A percentile compares a stretch with the other conserved stretches of the same genome.
phyloP scores from a whole-genome alignment of 192 early-diverging fungal species.

The Coemansia sp. region DNA sequence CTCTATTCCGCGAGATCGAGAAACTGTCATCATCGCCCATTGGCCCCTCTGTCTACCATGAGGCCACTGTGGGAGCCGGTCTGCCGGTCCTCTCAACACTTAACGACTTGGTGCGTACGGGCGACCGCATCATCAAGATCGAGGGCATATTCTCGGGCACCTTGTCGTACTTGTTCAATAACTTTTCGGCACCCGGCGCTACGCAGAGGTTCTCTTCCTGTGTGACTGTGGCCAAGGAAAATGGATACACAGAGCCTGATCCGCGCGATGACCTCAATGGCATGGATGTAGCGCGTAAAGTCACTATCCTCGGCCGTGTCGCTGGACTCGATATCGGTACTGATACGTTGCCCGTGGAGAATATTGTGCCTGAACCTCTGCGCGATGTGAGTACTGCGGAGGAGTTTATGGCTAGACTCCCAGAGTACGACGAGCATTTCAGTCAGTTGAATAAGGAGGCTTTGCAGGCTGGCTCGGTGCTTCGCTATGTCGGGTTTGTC shows the following conservation, averaged over 20 bases:
- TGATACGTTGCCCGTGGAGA: slow-evolving; percentile 85
- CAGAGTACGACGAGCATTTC: slow-evolving; percentile 87
- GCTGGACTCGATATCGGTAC: slow-evolving; percentile 78
- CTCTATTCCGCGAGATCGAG: slow-evolving; percentile 75
- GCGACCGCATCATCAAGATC: slow-evolving; percentile 88
- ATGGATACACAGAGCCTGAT: slow-evolving; percentile 98
- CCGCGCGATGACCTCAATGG: slow-evolving; percentile 98
- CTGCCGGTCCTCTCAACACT: slow-evolving; percentile 93
- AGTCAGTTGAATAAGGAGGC: slow-evolving; percentile 80
- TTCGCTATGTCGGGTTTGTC: slow-evolving; percentile 92
- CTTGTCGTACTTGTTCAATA: slow-evolving; percentile 97
- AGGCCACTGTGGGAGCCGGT: slow-evolving; percentile 96
- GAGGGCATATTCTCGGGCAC: slow-evolving; percentile 99
- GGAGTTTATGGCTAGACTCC: slow-evolving; percentile 85
- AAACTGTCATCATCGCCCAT: slow-evolving; percentile 54
- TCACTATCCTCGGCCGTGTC: slow-evolving; percentile 83
- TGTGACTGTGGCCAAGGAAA: slow-evolving; percentile 86
- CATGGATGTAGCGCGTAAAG: slow-evolving; percentile 99
- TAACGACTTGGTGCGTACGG: slow-evolving; percentile 86
- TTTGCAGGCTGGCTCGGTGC: slow-evolving; percentile 66
- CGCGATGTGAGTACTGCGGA: slow-evolving; percentile 67
- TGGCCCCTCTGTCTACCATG: slow-evolving; percentile 78
- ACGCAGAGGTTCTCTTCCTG: slow-evolving; percentile 81
- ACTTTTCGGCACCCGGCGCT: slow-evolving; percentile 75
- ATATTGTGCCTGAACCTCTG: slow-evolving; percentile 91